Evolutionary conservation across 352 stramenopile genomes (phyloP), one percentile per base, ranked within the genome.

Genomic region (Phytophthora foliorum): DNA sequence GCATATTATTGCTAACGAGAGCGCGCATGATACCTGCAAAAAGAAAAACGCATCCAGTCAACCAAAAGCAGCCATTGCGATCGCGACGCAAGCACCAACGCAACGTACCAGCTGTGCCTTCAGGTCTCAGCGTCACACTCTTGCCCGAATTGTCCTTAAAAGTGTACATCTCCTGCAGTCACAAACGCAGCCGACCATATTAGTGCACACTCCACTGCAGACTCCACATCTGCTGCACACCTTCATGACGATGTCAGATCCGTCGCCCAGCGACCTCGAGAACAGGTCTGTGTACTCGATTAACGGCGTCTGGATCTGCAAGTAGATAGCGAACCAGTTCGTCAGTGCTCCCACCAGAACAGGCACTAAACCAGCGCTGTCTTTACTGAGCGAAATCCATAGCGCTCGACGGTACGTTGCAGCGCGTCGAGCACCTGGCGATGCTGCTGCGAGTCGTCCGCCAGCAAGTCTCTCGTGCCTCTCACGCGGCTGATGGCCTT

Each of bases 231-330:
- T 21, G 19, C 4, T 19, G 13, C 48, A 19, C 27, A 93, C 88
- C 80, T 96, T 97, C 82, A 89, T 94, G 49, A 97, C 88, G 46
- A 97, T 95, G 50, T 97, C 89, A 0, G 89, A 97, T 38, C 85
- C 88, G 48, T 93, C 86, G 9, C 89, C 89, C 25, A 97, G 72
- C 49, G 88, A 95, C 14, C 88, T 80, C 44, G 75, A 83, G 65
- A 92, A 97, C 38, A 97, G 60, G 36, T 97, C 86, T 45, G 88
- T 96, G 69, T 93, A 93, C 78, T 97, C 89, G n/a, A 97, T 57
- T 67, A 93, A 41, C 50, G 89, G 89, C 45, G 87, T 95, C 36
- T 96, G 89, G 25, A 95, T 89, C 84, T 94, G 58, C 32, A 50
- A 14, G 10, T 10, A 51, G 19, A 11, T 19, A 21, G 27, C 16